Base-by-base conservation (phyloP, 371 early-diverging fungal genomes). In the Lichtheimia hyalospora region DNA sequence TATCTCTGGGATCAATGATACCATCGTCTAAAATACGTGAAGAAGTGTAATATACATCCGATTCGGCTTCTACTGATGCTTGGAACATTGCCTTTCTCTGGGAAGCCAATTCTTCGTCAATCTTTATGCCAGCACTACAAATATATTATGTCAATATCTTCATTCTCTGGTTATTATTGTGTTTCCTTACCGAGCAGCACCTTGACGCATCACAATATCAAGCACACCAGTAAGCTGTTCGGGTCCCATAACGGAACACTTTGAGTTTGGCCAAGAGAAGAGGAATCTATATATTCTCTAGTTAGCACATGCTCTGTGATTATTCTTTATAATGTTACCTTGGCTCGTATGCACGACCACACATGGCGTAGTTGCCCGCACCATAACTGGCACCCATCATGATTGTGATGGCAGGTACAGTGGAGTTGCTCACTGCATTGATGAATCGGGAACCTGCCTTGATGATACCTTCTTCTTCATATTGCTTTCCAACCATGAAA, bases 311-410 rank as follows among this genome's bases (percentile, higher is more conserved):
- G 14, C 40, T 25, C 16, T 28, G 1, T 1, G 2, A 34, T 34
- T 34, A 34, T 10, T 34, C 0, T 34, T 46, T 23, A 46, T 63
- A 18, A 15, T 16, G 10, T 54, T 41, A 83, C 81, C 87, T 69
- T 5, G 91, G 89, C 28, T 86, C 83, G 66, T 89, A 91, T 15
- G 89, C 85, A 14, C 91, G 78, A 24, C 91, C 91, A 52, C 82
- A 77, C 90, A 91, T 89, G 54, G 91, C 91, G 66, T 89, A 91
- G 69, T 91, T 91, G n/a, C 91, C 91, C 3, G 91, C 91, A 53
- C 91, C 91, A 52, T 89, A 91, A 60, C 84, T 84, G 27, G 89
- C 89, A 4, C 89, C 91, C 82, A 91, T 87, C 64, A 89, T 78
- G 52, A 91, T 83, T 6, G 91, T 85, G 49, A 91, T 88, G 28